Evolutionary conservation across 2,329 filamentous ascomycete species (phyloP), one percentile per base, ranked within the genome.

Genomic region (Aspergillus sp.): DNA sequence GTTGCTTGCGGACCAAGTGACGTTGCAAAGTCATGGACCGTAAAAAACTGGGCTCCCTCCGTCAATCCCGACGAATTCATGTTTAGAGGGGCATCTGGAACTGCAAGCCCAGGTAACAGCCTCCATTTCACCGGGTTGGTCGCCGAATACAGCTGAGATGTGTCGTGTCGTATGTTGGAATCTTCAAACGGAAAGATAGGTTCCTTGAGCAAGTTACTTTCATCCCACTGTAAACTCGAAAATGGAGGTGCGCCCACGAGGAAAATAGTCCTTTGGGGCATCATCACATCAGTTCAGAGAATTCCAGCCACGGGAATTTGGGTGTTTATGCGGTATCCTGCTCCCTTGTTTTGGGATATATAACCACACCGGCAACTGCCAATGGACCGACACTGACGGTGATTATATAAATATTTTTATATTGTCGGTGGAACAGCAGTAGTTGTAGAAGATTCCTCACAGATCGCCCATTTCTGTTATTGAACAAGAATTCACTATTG

Each of bases 171-270:
- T 41, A 18, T 47, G 12, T 66, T 48, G 12, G 55, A 26, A 22
- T 52, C 53, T 13, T 64, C 53, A 32, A 75, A 75, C 26, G 73
- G 73, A 18, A 61, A 62, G 36, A 79, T 67, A 57, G 81, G 83
- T 12, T 69, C 68, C 7, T 78, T 66, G 17, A 86, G 73, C 39
- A 90, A 78, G n/a, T 69, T 65, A 1, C 73, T 64, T 12, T 81
- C 69, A 45, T 79, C 70, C 83, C 87, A 89, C 41, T 80, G 71
- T 20, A 91, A 76, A 22, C 76, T 72, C 9, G 72, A 73, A 30
- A 74, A 68, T 34, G 80, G 72, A 2, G 89, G 89, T n/a, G 88
- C 86, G 22, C 88, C 88, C 53, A 82, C 79, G 55, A 87, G 72
- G 59, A 85, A 78, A 53, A 84, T 79, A 64, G 66, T 62, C 56